Conservation (phyloP, 176 grass and related monocot species). For the Musa acuminata region DNA sequence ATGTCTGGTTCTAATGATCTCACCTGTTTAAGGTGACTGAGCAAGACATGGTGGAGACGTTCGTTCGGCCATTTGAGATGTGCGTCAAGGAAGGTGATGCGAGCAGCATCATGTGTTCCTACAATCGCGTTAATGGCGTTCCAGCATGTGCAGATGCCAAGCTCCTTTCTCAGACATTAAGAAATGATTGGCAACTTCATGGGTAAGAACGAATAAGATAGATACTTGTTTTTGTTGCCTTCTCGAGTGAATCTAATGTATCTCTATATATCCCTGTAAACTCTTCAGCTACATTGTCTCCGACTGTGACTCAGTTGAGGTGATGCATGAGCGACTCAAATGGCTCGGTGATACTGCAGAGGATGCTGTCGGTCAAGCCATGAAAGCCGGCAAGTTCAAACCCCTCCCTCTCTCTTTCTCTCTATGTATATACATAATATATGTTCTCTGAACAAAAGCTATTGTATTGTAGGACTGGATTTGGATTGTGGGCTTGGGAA, state of each 20-base stretch:
- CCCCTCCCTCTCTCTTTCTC: too few species aligned
- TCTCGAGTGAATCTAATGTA: too few species aligned
- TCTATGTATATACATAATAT: too few species aligned
- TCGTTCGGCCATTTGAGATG: background rate
- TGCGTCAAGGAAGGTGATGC: slow-evolving; percentile 5
- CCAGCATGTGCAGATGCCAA: background rate
- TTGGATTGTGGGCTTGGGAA: slow-evolving; percentile 1
- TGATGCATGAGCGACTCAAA: background rate
- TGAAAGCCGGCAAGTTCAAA: background rate
- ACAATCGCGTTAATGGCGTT: slow-evolving; percentile 9
- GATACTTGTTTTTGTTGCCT: background rate
- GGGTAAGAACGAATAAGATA: background rate
- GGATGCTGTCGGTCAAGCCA: slow-evolving; percentile 1
- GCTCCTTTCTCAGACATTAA: background rate
- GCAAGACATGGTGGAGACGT: slow-evolving; percentile 2
- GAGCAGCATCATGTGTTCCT: slow-evolving; percentile 3
- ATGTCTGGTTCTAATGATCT: background rate
- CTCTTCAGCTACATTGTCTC: slow-evolving; percentile 3
- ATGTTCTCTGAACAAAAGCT: too few species aligned
- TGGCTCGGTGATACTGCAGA: background rate
- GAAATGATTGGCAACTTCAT: background rate
- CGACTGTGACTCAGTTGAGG: background rate
- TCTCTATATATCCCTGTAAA: too few species aligned
- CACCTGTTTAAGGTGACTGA: background rate
- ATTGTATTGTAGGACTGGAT: background rate